Base-by-base conservation (phyloP, 2,329 filamentous ascomycete genomes). In the Penicillium expansum region DNA sequence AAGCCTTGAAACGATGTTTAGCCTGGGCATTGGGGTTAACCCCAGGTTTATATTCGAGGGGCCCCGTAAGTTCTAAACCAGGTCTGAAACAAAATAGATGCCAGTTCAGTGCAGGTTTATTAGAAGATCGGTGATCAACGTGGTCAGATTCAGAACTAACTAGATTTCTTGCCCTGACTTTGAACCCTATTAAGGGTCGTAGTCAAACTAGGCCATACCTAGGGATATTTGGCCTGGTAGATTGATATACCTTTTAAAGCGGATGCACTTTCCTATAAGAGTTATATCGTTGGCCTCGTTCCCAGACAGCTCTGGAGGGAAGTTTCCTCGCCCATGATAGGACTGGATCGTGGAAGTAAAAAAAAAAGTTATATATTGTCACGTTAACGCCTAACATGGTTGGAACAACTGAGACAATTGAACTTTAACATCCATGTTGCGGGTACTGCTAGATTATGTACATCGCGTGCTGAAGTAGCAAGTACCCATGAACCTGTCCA, bases 381-480 rank as follows among this genome's bases (percentile, higher is more conserved):
- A 29, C 18, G 20, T 33, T 33, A 52, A 41, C 49, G 41, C 48
- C 49, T 52, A 48, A 44, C 27, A 47, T 27, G 39, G 24, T 44
- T 41, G 48, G 48, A 22, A 44, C 27, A 45, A 27, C 29, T 18
- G 48, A 41, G 30, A 33, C 27, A 18, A 41, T 56, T 20, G 48
- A 41, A 52, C 43, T 37, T 43, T 39, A 35, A 32, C 33, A 33
- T 47, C 30, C 44, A 33, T 41, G 54, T 47, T 41, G 42, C 32
- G 54, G 48, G 35, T 39, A 52, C 54, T 43, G 48, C 48, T 52
- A 42, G 41, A 44, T 51, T 52, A 56, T 56, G 29, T 56, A 56
- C 54, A 56, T 56, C 6, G 54, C 29, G 29, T 52, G 41, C 20
- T 41, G 22, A 41, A 52, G 33, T 41, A 47, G 42, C 41, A 30